These are phyloP conservation scores for Glutinoglossum americanum DNA, from an alignment of 495 filamentous ascomycete species.

Conservation along the genomic window DNA sequence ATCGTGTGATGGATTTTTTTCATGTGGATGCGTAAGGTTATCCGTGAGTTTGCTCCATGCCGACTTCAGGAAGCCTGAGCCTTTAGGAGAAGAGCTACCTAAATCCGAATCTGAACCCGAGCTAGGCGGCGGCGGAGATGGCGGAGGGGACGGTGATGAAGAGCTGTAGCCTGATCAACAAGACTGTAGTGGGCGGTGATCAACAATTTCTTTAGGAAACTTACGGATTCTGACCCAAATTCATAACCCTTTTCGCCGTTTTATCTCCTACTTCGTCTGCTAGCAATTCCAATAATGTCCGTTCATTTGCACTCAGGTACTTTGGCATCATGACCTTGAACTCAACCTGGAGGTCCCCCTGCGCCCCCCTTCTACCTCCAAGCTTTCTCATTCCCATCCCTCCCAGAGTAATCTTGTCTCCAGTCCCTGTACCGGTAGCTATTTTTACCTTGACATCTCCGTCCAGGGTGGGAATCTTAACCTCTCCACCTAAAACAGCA, in stretches of 20 bases:
- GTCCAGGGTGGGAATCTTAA: constrained; percentile 73
- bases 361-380: constrained; percentile 23
- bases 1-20: neutral
- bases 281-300: constrained; percentile 79
- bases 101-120: neutral
- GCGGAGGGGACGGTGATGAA: neutral
- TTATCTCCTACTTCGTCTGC: constrained; percentile 88
- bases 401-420: constrained; percentile 65
- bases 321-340: constrained; percentile 93
- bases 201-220: constrained; percentile 10
- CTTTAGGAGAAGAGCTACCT: constrained; percentile 25
- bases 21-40: constrained; percentile 31
- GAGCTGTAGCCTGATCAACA: neutral
- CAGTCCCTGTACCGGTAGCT: constrained; percentile 73
- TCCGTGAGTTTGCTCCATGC: constrained; percentile 77
- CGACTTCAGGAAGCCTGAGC: constrained; percentile 70
- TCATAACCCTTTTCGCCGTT: constrained; percentile 83
- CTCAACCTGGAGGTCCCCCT: constrained; percentile 79
- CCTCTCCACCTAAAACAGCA: constrained; percentile 75
- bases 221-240: constrained; percentile 22
- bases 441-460: constrained; percentile 76
- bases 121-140: neutral
- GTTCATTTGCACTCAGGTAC: constrained; percentile 70
- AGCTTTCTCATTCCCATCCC: constrained; percentile 89
- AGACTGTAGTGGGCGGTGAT: neutral